phyloP scores from a whole-genome alignment of 2,329 filamentous ascomycete genomes.

The Sporothrix brasiliensis region DNA sequence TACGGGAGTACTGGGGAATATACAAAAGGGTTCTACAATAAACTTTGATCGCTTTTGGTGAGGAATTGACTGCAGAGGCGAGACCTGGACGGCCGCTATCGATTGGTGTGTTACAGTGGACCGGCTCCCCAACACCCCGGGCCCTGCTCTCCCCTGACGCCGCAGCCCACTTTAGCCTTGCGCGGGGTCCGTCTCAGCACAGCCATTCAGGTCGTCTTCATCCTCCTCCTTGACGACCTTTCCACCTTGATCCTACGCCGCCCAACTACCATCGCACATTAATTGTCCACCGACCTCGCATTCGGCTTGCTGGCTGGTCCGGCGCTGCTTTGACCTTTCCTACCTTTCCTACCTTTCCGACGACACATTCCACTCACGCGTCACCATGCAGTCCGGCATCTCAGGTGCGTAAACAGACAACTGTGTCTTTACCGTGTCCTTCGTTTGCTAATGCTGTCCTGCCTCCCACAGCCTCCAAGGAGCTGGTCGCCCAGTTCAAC shows the following conservation, averaged over 20 bases:
- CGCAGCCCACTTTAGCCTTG: slow-evolving; percentile 27
- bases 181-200: slow-evolving; percentile 15
- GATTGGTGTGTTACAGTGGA: not conserved
- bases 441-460: no score
- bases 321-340: not conserved
- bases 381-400: slow-evolving; percentile 76
- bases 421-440: slow-evolving; percentile 6
- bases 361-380: not conserved
- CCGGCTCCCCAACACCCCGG: not conserved
- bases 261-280: not conserved
- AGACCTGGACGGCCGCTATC: not conserved
- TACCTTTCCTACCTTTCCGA: not conserved
- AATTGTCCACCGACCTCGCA: not conserved
- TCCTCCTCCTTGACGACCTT: not conserved
- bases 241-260: not conserved
- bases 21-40: not conserved
- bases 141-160: not conserved
- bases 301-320: slow-evolving; percentile 28
- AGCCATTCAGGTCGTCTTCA: not conserved
- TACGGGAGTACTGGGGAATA: slow-evolving; percentile 14
- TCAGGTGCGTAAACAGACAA: slow-evolving; percentile 56
- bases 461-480: slow-evolving; percentile 64
- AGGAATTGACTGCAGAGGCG: not conserved
- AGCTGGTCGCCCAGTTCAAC: slow-evolving; percentile 75
- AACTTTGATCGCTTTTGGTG: not conserved